Evolutionary conservation across 495 filamentous ascomycete species (phyloP).

Genomic region (Opeltia flavorubescens): DNA sequence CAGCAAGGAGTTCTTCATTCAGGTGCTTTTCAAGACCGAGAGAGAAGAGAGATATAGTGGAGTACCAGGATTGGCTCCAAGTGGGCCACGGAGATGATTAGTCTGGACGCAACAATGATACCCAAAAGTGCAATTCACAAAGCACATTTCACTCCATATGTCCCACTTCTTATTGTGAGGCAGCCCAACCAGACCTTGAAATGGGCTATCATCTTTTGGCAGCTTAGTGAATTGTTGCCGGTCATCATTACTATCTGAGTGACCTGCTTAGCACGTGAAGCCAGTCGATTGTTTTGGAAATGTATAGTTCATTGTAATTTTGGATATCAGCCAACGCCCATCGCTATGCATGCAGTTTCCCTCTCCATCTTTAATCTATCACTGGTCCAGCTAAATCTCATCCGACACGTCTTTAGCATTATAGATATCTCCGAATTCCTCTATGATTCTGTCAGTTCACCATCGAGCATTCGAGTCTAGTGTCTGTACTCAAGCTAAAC

Average conservation of each 20-base stretch:
- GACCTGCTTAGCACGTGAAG: no score
- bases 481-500: conserved; percentile 30
- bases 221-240: no score
- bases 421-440: conserved; percentile 41
- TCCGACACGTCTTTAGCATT: conserved; percentile 38
- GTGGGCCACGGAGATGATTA: conserved; percentile 14
- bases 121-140: neutral
- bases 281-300: no score
- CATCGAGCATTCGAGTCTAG: neutral
- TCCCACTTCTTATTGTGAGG: no score
- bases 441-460: conserved; percentile 14
- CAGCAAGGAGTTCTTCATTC: conserved; percentile 96
- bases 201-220: no score
- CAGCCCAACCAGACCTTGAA: no score
- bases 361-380: neutral
- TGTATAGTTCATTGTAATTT: no score
- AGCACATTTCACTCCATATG: neutral
- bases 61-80: conserved; percentile 74
- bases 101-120: neutral
- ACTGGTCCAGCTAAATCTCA: neutral
- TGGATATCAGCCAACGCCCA: neutral
- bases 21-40: conserved; percentile 98
- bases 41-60: conserved; percentile 89
- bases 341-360: neutral
- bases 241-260: no score